Evolutionary conservation across 2,329 filamentous ascomycete genomes (phyloP).

Genomic region (Orbilia ellipsospora): DNA sequence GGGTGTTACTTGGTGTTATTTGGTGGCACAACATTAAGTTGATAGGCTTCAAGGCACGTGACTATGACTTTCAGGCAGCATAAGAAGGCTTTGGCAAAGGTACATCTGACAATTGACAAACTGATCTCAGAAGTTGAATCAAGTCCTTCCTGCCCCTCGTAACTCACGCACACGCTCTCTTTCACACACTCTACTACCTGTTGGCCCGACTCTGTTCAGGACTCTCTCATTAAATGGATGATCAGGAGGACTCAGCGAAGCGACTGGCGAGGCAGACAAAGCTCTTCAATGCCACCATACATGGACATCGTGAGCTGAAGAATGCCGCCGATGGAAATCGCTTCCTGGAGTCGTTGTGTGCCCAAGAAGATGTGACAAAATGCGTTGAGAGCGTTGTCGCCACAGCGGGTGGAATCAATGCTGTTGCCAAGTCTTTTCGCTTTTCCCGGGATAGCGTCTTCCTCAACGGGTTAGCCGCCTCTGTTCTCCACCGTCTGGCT

Average conservation of each 20-base stretch:
- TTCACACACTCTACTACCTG: conserved; percentile 24
- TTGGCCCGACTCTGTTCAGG: conserved; percentile 19
- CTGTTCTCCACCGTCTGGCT: conserved; percentile 62
- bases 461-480: conserved; percentile 63
- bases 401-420: conserved; percentile 60
- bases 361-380: conserved; percentile 62
- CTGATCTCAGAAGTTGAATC: conserved; percentile 15
- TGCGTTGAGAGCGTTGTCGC: conserved; percentile 64
- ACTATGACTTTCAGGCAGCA: conserved; percentile 14
- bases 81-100: conserved; percentile 8
- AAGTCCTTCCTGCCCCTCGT: conserved; percentile 28
- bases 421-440: conserved; percentile 64
- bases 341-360: conserved; percentile 67
- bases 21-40: conserved; percentile 4
- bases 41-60: conserved; percentile 2
- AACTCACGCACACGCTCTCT: conserved; percentile 12
- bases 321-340: conserved; percentile 63
- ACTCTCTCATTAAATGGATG: conserved; percentile 25
- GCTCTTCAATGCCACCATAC: conserved; percentile 63
- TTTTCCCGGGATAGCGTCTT: conserved; percentile 64
- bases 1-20: background rate
- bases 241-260: conserved; percentile 33
- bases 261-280: conserved; percentile 60
- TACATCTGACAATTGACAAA: conserved; percentile 13
- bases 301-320: conserved; percentile 62